Conservation (phyloP, 768 basidiomycete genomes). For the Roridomyces roridus region DNA sequence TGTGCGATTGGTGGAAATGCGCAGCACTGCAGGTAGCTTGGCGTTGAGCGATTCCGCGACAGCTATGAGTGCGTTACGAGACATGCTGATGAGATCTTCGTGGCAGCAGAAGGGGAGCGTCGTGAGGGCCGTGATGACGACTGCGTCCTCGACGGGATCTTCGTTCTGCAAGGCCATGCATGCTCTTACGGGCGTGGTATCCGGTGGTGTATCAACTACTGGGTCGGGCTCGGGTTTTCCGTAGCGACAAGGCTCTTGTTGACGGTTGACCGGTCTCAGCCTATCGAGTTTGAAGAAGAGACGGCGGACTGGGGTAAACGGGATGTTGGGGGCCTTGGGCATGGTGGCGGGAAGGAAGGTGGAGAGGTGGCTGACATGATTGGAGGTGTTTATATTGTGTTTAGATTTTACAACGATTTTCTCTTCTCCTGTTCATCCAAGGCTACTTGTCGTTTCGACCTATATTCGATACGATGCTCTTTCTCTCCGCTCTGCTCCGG, state of each 20-base stretch:
- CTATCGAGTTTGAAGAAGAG: slow-evolving; percentile 48
- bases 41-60: slow-evolving; percentile 64
- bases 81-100: slow-evolving; percentile 73
- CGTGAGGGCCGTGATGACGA: slow-evolving; percentile 68
- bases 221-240: slow-evolving; percentile 30
- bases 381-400: not conserved
- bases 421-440: slow-evolving; percentile 52
- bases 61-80: slow-evolving; percentile 53
- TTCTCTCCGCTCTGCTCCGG: too few relatives aligned
- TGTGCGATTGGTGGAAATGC: slow-evolving; percentile 50
- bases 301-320: slow-evolving; percentile 45
- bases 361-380: slow-evolving; percentile 15
- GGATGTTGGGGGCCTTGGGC: slow-evolving; percentile 20
- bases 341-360: slow-evolving; percentile 20
- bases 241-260: slow-evolving; percentile 14
- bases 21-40: slow-evolving; percentile 56
- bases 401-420: not conserved
- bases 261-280: slow-evolving; percentile 37
- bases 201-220: slow-evolving; percentile 32
- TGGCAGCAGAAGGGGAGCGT: slow-evolving; percentile 74
- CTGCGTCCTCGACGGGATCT: slow-evolving; percentile 54
- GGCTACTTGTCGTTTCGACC: too few relatives aligned
- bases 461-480: too few relatives aligned
- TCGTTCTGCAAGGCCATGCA: slow-evolving; percentile 68
- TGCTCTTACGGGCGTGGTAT: slow-evolving; percentile 25